A percentile compares a stretch with the other conserved stretches of the same genome.
Conservation (phyloP, 495 filamentous ascomycete species). For the Saxophila tyrrhenica region DNA sequence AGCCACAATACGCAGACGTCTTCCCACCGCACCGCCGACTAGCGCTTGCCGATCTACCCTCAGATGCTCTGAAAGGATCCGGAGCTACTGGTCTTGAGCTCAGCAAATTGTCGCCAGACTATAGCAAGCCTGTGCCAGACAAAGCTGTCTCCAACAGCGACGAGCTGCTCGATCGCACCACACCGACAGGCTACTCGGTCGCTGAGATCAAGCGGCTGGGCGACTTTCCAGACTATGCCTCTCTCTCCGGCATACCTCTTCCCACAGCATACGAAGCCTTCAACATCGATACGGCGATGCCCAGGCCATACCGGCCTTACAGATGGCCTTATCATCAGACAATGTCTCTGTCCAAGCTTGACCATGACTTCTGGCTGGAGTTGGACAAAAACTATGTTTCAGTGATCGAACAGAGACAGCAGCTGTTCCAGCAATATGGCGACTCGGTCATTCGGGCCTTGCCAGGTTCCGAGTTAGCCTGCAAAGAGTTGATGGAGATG, state of each 20-base stretch:
- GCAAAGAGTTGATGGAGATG: constrained; percentile 90
- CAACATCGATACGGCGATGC: constrained; percentile 28
- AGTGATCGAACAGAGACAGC: constrained; percentile 61
- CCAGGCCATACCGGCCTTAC: constrained; percentile 53
- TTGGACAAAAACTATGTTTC: constrained; percentile 63
- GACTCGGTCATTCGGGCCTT: constrained; percentile 53
- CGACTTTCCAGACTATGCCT: constrained; percentile 73
- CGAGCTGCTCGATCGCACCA: constrained; percentile 27
- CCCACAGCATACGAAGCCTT: constrained; percentile 52
- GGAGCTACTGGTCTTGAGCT: constrained; percentile 18
- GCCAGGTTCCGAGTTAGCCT: constrained; percentile 69
- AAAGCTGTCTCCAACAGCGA: constrained; percentile 14
- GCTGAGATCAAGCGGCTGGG: constrained; percentile 64
- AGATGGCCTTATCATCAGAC: constrained; percentile 87
- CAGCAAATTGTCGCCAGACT: constrained; percentile 16
- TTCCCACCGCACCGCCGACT: constrained; percentile 48
- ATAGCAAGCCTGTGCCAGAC: constrained; percentile 20
- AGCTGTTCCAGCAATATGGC: constrained; percentile 54
- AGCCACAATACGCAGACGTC: constrained; percentile 34
- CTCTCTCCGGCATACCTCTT: constrained; percentile 65
- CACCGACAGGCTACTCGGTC: constrained; percentile 50
- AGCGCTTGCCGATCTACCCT: constrained; percentile 32
- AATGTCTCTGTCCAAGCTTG: constrained; percentile 75
- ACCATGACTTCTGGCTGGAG: constrained; percentile 87
- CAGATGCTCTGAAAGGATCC: constrained; percentile 15